phyloP scores from a whole-genome alignment of 2,329 filamentous ascomycete species.

The Ceratocystis destructans region DNA sequence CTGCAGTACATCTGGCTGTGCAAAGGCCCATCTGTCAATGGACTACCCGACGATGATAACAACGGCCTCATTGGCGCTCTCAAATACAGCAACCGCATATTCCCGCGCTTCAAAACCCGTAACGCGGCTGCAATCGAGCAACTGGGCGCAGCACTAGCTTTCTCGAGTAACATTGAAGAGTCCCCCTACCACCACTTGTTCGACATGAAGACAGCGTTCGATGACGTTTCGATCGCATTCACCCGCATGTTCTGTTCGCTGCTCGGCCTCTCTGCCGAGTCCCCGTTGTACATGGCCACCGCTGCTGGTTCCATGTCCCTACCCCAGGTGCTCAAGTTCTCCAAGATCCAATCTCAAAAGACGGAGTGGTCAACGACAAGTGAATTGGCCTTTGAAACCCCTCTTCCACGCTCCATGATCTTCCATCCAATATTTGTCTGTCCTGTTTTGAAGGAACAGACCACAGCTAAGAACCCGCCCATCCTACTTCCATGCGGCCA shows the following conservation, averaged over 20 bases:
- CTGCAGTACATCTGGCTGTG: slow-evolving; percentile 86
- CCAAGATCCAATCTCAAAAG: slow-evolving; percentile 73
- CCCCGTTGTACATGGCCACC: slow-evolving; percentile 80
- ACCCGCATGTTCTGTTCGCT: slow-evolving; percentile 89
- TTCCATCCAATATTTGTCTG: slow-evolving; percentile 98
- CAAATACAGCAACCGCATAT: slow-evolving; percentile 60
- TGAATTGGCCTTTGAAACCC: slow-evolving; percentile 69
- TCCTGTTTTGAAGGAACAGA: slow-evolving; percentile 92
- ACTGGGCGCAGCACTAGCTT: slow-evolving; percentile 70
- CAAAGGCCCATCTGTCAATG: slow-evolving; percentile 43
- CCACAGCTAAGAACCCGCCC: slow-evolving; percentile 80
- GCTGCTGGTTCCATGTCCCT: slow-evolving; percentile 88
- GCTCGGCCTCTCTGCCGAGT: slow-evolving; percentile 77
- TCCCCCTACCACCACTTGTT: slow-evolving; percentile 76
- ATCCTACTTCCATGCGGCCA: slow-evolving; percentile 97
- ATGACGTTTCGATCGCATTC: slow-evolving; percentile 74
- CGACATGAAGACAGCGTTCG: slow-evolving; percentile 60
- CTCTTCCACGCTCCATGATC: slow-evolving; percentile 45
- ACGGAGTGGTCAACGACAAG: slow-evolving; percentile 91
- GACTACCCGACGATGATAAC: slow-evolving; percentile 38
- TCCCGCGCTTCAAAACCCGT: slow-evolving; percentile 57
- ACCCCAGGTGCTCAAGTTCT: slow-evolving; percentile 77
- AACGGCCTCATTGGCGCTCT: slow-evolving; percentile 53
- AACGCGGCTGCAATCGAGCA: slow-evolving; percentile 70
- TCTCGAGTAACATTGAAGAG: slow-evolving; percentile 53